phyloP scores from a whole-genome alignment of 129 eudicot genomes.

The Gnaphalium uliginosum region DNA sequence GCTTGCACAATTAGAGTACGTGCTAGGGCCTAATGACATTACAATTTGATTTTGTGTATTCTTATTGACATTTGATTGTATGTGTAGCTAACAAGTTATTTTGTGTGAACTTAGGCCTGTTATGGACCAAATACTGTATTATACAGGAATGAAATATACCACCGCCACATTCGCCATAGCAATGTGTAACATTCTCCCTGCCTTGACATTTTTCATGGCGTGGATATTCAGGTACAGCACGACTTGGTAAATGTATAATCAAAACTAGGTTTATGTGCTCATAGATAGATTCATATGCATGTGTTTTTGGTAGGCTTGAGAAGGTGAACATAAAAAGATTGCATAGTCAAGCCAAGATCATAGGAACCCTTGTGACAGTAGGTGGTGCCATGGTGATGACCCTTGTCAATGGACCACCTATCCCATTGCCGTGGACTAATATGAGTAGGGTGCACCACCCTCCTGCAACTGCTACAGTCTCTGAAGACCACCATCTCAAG shows the following conservation, averaged over 20 bases:
- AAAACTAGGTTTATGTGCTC: neutral
- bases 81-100: neutral
- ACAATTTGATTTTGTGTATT: neutral
- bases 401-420: slow-evolving; percentile 50
- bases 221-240: slow-evolving; percentile 51
- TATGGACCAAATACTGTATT: slow-evolving; percentile 63
- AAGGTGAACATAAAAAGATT: slow-evolving; percentile 46
- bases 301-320: slow-evolving; percentile 54
- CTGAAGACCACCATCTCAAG: slow-evolving; percentile 50
- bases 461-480: slow-evolving; percentile 15
- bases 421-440: slow-evolving; percentile 57
- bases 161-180: slow-evolving; percentile 61
- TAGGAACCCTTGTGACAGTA: slow-evolving; percentile 71
- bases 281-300: neutral
- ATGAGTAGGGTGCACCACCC: slow-evolving; percentile 24
- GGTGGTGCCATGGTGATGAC: slow-evolving; percentile 95
- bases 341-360: slow-evolving; percentile 70
- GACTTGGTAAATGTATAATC: neutral
- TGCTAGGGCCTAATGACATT: slow-evolving; percentile 1
- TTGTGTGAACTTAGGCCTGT: slow-evolving; percentile 54
- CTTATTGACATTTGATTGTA: neutral
- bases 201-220: slow-evolving; percentile 65
- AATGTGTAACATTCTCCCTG: slow-evolving; percentile 68
- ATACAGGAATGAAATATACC: slow-evolving; percentile 59
- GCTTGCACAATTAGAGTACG: slow-evolving; percentile 65